Evolutionary conservation across 2,329 filamentous ascomycete genomes (phyloP), one percentile per base, ranked within the genome.

Genomic region (Nemania serpens): DNA sequence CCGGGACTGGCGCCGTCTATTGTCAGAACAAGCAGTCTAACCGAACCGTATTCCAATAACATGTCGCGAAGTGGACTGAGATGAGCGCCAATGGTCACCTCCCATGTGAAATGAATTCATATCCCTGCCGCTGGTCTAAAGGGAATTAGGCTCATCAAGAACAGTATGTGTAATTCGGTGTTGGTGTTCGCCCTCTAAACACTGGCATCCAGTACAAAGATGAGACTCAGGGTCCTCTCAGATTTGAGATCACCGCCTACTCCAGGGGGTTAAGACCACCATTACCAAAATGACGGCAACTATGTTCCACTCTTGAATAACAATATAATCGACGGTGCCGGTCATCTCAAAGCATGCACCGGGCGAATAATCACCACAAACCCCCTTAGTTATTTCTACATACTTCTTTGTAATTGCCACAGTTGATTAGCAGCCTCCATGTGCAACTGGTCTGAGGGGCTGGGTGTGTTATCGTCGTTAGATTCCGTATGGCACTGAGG

Each of bases 381-480:
- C 50, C 36, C 36, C 18, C 13, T 13, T 18, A 11, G 9, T 34
- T 18, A 33, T 29, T 6, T 25, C 33, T 58, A 25, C 51, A 11
- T 22, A 9, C 33, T 12, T 18, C 59, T 61, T 20, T 55, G n/a
- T 55, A 67, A 33, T 41, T 59, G 59, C 43, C 57, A 63, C 15
- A 66, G 57, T 39, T 67, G 66, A 22, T 68, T 60, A n/a, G 70
- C 70, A 11, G 69, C 62, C 52, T 73, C 72, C 53, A 64, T 62
- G 36, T 65, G 67, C 15, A 74, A 63, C 47, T 74, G 72, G 25
- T 73, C 70, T 5, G 72, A 74, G 12, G 72, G 72, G 45, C 71
- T 74, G 1, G 70, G 70, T 2, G 70, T 68, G 12, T 70, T 68
- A n/a, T 73, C 67, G 42, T 67, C 63, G 12, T 56, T 59, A 4